Evolutionary conservation across 2,329 filamentous ascomycete genomes (phyloP), one percentile per base, ranked within the genome.

Genomic region (Penicillium sp.): DNA sequence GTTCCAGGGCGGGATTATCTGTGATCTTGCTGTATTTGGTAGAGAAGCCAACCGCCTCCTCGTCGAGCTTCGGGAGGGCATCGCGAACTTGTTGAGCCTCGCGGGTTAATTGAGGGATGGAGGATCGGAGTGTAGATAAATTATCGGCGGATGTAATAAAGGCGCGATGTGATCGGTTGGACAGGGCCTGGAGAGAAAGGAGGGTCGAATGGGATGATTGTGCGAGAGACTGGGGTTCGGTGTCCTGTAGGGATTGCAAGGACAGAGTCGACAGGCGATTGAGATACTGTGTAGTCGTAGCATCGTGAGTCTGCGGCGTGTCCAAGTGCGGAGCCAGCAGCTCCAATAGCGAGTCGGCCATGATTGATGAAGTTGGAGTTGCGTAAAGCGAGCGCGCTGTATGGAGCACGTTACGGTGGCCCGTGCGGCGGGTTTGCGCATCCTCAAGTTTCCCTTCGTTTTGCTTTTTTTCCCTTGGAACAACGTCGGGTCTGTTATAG

Each of bases 121-220:
- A 82, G n/a, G 80, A 78, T 44, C 79, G 79, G 7, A 97, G 80
- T 9, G 84, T 85, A n/a, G 83, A 81, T 63, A 97, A 85, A 62
- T 89, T 86, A 61, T 85, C 82, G 20, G 89, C 86, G 4, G 92
- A 94, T 47, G 86, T 80, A 62, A 96, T 91, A 58, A 97, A 86
- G 16, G 86, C 81, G 67, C 87, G 89, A 72, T 96, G 87, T 0
- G 92, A 96, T 61, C 89, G 88, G 63, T 95, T 95, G 7, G 92
- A 92, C 44, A 97, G 83, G 0, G 85, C 83, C 69, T 99, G 94
- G 1, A 97, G 81, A 0, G 90, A 89, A 36, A 95, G 83, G 13
- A 92, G 81, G 36, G 89, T 82, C 0, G 89, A 88, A 56, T 96
- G 90, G 3, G 88, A 87, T 49, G 85, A 81, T 64, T 96, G 90